Evolutionary conservation across 106 monocot genomes (phyloP).

Genomic region (Amphibolis antarctica): DNA sequence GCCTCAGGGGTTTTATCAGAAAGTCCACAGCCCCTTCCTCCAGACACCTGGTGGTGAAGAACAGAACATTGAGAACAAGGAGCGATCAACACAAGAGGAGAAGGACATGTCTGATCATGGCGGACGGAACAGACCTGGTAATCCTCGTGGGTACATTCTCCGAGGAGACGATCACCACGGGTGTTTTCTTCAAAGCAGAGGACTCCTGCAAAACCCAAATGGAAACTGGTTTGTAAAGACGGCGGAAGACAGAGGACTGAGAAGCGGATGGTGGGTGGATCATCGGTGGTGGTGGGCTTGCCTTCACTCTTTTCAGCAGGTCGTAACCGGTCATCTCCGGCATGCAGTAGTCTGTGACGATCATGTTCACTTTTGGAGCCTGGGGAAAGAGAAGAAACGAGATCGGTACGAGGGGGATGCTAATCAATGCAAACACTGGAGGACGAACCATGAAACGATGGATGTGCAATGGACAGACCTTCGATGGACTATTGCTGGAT

Average conservation of each 20-base stretch:
- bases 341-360: constrained; percentile 93
- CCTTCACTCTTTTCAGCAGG: constrained; percentile 74
- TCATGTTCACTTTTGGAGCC: constrained; percentile 60
- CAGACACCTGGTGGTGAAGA: constrained; percentile 24
- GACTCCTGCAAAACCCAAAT: constrained; percentile 27
- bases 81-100: too few relatives aligned
- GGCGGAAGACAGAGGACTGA: neutral
- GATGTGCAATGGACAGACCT: neutral
- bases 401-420: too few relatives aligned
- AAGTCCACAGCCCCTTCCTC: constrained; percentile 74
- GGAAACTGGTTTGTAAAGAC: neutral
- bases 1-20: constrained; percentile 61
- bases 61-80: neutral
- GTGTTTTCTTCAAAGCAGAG: constrained; percentile 47
- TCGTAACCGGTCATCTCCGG: constrained; percentile 94
- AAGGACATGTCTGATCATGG: too few relatives aligned
- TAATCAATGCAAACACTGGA: neutral
- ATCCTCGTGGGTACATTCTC: constrained; percentile 64
- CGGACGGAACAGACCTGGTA: constrained; percentile 22
- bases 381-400: constrained; percentile 9
- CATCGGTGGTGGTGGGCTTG: too few relatives aligned
- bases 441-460: neutral
- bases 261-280: neutral
- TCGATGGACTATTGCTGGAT: neutral
- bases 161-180: constrained; percentile 79